Percentiles rank a stretch among this genome's conserved stretches.
phyloP scores from a whole-genome alignment of 768 basidiomycete species.

The Lentinus brumalis region DNA sequence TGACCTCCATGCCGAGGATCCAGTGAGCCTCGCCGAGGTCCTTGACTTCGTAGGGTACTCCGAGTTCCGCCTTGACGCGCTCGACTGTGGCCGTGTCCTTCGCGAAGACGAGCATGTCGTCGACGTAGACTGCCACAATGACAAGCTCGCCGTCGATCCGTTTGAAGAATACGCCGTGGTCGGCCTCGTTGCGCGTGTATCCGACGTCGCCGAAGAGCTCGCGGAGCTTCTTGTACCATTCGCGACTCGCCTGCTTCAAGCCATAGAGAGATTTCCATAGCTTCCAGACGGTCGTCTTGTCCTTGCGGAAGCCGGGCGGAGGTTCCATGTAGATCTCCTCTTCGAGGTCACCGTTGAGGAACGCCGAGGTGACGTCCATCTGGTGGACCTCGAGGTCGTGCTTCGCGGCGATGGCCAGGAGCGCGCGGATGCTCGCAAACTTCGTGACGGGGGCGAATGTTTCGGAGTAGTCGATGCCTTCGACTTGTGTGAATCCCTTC shows the following conservation, averaged over 20 bases:
- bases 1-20: conserved; percentile 28
- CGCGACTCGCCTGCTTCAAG: conserved; percentile 34
- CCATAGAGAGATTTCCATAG: conserved; percentile 35
- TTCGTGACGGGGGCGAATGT: conserved; percentile 28
- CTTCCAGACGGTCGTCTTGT: conserved; percentile 10
- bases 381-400: conserved; percentile 12
- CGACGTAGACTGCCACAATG: conserved; percentile 19
- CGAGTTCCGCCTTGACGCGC: conserved; percentile 1
- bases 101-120: conserved; percentile 11
- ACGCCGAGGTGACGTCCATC: conserved; percentile 18
- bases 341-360: conserved; percentile 13
- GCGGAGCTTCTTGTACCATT: conserved; percentile 34
- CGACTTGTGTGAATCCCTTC: conserved; percentile 38
- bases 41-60: conserved; percentile 5
- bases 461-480: conserved; percentile 37
- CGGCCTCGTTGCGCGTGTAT: conserved; percentile 3
- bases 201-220: conserved; percentile 2
- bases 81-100: background rate
- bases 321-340: conserved; percentile 11
- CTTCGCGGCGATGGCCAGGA: conserved; percentile 40
- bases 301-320: conserved; percentile 17
- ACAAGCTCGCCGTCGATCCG: background rate
- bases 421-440: conserved; percentile 11
- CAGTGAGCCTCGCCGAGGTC: conserved; percentile 24
- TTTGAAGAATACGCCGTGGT: conserved; percentile 6